A percentile compares a stretch with the other conserved stretches of the same genome.
Evolutionary conservation across 2,329 filamentous ascomycete species (phyloP).

Genomic region (Pseudocercospora fijiensis): DNA sequence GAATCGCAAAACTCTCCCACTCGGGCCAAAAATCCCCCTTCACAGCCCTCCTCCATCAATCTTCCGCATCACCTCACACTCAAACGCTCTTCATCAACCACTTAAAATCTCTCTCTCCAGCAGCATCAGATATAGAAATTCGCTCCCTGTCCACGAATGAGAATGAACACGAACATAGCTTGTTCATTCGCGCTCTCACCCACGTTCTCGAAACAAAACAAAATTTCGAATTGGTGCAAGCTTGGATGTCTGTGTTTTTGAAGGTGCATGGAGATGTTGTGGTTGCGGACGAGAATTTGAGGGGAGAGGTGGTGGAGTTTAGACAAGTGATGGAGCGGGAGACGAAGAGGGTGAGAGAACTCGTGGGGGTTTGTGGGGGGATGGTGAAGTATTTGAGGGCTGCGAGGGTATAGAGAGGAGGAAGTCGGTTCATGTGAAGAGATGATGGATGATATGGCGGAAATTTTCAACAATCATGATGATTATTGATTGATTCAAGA

Average conservation of each 20-base stretch:
- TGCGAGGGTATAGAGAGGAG: constrained; percentile 23
- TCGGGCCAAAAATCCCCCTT: constrained; percentile 37
- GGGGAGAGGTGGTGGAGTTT: constrained; percentile 66
- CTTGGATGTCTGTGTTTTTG: constrained; percentile 96
- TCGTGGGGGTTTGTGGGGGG: constrained; percentile 53
- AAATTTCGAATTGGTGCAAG: constrained; percentile 92
- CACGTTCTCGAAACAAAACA: constrained; percentile 64
- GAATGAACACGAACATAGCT: constrained; percentile 76
- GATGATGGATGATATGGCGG: too few species aligned
- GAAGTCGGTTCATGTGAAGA: too few species aligned
- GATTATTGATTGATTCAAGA: too few species aligned
- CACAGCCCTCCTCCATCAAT: constrained; percentile 50
- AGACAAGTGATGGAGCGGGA: constrained; percentile 51
- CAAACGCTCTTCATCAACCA: constrained; percentile 72
- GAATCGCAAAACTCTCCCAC: constrained; percentile 34
- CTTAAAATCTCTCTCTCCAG: constrained; percentile 76
- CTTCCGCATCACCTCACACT: constrained; percentile 41
- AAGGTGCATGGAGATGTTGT: constrained; percentile 69
- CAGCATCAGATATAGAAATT: constrained; percentile 85
- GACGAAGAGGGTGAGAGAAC: constrained; percentile 69
- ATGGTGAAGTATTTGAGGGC: constrained; percentile 29
- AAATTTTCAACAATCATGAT: too few species aligned
- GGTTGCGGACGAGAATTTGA: constrained; percentile 52
- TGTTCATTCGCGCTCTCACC: constrained; percentile 81
- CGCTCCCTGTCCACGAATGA: constrained; percentile 63